Percentiles rank a stretch among this genome's conserved stretches.
Conservation (phyloP, 1,284 basidiomycete species). For the Ustilago trichophora region DNA sequence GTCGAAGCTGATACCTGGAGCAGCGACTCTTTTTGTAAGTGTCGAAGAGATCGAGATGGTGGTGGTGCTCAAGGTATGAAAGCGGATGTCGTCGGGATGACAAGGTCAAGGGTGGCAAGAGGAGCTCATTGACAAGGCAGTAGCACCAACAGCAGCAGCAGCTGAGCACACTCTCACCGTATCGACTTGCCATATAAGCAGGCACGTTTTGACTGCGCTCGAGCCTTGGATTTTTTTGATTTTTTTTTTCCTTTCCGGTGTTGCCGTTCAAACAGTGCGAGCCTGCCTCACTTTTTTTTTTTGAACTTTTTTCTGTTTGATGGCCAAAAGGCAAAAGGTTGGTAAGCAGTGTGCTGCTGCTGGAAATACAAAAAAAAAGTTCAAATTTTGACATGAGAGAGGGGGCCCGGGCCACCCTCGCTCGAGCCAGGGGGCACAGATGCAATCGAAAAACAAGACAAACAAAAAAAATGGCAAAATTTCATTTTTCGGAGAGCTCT, state of each 20-base stretch:
- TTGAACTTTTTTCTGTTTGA: not conserved
- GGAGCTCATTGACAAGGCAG: not conserved
- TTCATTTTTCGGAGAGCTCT: not conserved
- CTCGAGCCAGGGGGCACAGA: conserved; percentile 6
- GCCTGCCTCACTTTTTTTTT: no score
- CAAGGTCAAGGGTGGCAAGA: conserved; percentile 3
- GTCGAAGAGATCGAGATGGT: not conserved
- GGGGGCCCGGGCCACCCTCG: conserved; percentile 9
- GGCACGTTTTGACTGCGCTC: conserved; percentile 3
- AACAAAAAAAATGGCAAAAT: no score
- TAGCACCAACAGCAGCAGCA: no score
- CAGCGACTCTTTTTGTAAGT: conserved; percentile 1
- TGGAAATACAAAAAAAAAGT: not conserved
- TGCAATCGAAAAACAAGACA: no score
- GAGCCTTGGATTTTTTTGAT: conserved; percentile 15
- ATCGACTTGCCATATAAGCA: conserved; percentile 1
- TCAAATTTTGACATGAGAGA: not conserved
- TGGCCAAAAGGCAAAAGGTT: not conserved
- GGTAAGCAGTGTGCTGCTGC: not conserved
- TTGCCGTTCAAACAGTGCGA: conserved; percentile 2
- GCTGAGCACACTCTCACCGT: not conserved
- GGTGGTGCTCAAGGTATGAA: not conserved
- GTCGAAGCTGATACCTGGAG: not conserved
- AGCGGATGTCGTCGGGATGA: conserved; percentile 1
- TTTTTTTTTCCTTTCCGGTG: not conserved